A percentile compares a stretch with the other conserved stretches of the same genome.
Conservation (phyloP, 2,329 filamentous ascomycete species). For the Tolypocladium paradoxum region DNA sequence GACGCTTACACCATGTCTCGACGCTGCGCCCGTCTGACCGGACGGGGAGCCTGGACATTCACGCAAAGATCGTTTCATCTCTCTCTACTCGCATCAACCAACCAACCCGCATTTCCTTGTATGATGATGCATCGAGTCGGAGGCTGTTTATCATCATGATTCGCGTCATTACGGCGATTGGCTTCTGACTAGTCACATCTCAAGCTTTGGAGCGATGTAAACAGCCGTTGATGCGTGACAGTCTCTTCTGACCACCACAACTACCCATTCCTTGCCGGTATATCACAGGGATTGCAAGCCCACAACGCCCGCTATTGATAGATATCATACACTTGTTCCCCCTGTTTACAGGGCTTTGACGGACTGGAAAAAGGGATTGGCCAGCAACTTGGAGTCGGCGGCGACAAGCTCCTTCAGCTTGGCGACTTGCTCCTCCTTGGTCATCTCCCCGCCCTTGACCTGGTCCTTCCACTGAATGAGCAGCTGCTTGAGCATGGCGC, state of each 20-base stretch:
- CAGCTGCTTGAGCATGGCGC: constrained; percentile 71
- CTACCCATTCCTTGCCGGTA: not conserved
- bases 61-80: not conserved
- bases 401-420: constrained; percentile 72
- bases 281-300: not conserved
- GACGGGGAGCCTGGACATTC: not conserved
- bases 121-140: constrained; percentile 31
- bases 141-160: constrained; percentile 36
- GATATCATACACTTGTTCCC: not conserved
- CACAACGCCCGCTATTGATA: not conserved
- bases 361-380: constrained; percentile 61
- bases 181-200: not conserved
- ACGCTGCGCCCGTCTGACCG: not conserved
- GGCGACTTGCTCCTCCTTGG: constrained; percentile 64
- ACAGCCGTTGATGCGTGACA: not conserved
- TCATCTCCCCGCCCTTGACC: constrained; percentile 48
- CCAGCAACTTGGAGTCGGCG: constrained; percentile 53
- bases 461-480: constrained; percentile 79
- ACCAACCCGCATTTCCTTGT: no score
- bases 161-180: not conserved
- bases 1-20: not conserved
- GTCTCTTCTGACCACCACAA: not conserved
- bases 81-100: no score
- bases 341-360: constrained; percentile 39
- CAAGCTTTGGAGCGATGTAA: not conserved